A percentile compares a stretch with the other conserved stretches of the same genome.
phyloP scores from a whole-genome alignment of 345 rosid species.

The Physaria fendleri region DNA sequence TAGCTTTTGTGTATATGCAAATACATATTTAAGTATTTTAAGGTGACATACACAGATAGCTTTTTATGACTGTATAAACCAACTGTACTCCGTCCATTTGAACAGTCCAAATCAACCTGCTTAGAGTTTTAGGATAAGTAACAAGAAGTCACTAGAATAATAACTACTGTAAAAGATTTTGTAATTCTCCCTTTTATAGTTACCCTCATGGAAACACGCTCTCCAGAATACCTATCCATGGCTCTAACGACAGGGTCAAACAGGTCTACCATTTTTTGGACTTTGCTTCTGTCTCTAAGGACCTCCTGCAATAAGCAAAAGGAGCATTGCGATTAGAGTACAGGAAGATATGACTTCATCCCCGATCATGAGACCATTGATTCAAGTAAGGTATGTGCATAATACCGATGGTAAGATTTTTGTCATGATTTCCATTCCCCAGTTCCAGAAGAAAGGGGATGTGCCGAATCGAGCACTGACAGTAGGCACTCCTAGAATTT shows the following conservation, averaged over 20 bases:
- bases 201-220: slow-evolving; percentile 90
- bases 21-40: neutral
- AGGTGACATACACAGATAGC: slow-evolving; percentile 62
- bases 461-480: slow-evolving; percentile 96
- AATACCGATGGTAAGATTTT: slow-evolving; percentile 66
- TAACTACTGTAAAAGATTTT: neutral
- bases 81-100: slow-evolving; percentile 59
- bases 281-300: slow-evolving; percentile 70
- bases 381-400: neutral
- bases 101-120: slow-evolving; percentile 85
- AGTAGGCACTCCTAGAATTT: slow-evolving; percentile 71
- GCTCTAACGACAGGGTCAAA: slow-evolving; percentile 85
- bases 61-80: slow-evolving; percentile 70
- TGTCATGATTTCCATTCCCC: slow-evolving; percentile 92
- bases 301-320: slow-evolving; percentile 48
- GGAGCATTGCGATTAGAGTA: neutral
- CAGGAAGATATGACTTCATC: neutral
- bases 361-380: neutral
- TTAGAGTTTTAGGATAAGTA: neutral
- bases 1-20: neutral
- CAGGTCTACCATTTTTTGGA: slow-evolving; percentile 68
- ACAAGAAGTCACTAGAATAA: neutral
- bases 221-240: slow-evolving; percentile 73
- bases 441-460: slow-evolving; percentile 93
- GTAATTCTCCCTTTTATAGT: too few relatives aligned